Conservation (phyloP, 257 asterid genomes). For the Capsicum pubescens region DNA sequence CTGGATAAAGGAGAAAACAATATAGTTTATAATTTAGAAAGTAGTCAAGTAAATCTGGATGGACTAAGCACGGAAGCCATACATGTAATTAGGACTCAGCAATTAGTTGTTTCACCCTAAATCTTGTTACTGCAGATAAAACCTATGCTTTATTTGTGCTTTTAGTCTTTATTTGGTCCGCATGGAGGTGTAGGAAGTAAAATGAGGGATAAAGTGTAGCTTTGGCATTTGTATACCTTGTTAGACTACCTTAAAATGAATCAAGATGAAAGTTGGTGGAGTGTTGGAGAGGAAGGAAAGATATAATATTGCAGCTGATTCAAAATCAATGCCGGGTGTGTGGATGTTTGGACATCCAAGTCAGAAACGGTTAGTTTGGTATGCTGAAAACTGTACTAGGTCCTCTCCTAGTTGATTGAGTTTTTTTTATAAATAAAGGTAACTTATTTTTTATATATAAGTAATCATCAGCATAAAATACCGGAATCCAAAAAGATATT, state of each 20-base stretch:
- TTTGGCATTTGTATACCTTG: background rate
- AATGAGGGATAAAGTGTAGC: background rate
- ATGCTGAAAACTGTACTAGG: slow-evolving; percentile 18
- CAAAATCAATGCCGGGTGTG: background rate
- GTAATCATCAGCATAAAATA: too few relatives aligned
- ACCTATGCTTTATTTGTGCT: background rate
- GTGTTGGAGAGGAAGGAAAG: background rate
- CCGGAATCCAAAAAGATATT: too few relatives aligned
- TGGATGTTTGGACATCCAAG: slow-evolving; percentile 20
- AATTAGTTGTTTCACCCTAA: background rate
- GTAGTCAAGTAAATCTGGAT: slow-evolving; percentile 22
- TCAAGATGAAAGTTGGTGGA: background rate
- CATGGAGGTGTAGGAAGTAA: background rate
- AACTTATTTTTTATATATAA: too few relatives aligned
- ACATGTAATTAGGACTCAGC: background rate
- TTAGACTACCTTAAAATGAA: slow-evolving; percentile 25
- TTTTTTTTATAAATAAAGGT: background rate
- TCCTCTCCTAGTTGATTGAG: slow-evolving; percentile 22
- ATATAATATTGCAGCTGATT: background rate
- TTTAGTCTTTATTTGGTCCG: background rate
- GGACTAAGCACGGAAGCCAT: slow-evolving; percentile 13
- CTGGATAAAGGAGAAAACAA: background rate
- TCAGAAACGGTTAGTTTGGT: background rate
- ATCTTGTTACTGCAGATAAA: slow-evolving; percentile 19
- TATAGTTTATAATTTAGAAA: background rate